phyloP scores from a whole-genome alignment of 768 basidiomycete species.

The Boletus rufocinnamomeus region DNA sequence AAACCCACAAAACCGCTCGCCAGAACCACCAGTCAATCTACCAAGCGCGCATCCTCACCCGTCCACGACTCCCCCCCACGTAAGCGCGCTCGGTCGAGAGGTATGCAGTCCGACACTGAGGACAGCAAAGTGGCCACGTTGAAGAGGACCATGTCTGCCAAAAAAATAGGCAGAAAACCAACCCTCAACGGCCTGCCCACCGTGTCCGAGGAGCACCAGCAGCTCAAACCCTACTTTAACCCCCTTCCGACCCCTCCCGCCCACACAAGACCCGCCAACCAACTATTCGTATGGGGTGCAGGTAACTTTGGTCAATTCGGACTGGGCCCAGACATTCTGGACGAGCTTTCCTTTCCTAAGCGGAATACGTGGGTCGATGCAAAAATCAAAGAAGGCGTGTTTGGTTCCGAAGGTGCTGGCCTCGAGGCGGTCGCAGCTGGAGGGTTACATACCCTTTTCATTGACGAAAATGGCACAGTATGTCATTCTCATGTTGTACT shows the following conservation, averaged over 20 bases:
- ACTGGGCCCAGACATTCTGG: conserved; percentile 73
- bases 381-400: conserved; percentile 67
- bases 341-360: conserved; percentile 75
- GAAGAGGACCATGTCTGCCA: conserved; percentile 29
- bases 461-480: conserved; percentile 90
- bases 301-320: conserved; percentile 97
- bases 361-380: conserved; percentile 77
- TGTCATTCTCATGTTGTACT: conserved; percentile 36
- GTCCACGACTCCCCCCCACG: conserved; percentile 43
- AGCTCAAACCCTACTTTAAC: conserved; percentile 62
- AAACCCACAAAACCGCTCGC: conserved; percentile 39
- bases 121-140: conserved; percentile 34
- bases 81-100: conserved; percentile 48
- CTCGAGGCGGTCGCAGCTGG: conserved; percentile 80
- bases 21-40: conserved; percentile 26
- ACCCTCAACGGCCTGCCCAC: conserved; percentile 34
- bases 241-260: conserved; percentile 60
- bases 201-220: conserved; percentile 38
- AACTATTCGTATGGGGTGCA: conserved; percentile 86
- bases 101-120: conserved; percentile 45
- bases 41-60: conserved; percentile 56
- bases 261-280: conserved; percentile 62
- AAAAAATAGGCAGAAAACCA: conserved; percentile 33
- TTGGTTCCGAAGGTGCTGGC: conserved; percentile 75
- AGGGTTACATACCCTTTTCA: conserved; percentile 85